phyloP scores from a whole-genome alignment of 768 basidiomycete genomes.

The Hortiboletus campestris region DNA sequence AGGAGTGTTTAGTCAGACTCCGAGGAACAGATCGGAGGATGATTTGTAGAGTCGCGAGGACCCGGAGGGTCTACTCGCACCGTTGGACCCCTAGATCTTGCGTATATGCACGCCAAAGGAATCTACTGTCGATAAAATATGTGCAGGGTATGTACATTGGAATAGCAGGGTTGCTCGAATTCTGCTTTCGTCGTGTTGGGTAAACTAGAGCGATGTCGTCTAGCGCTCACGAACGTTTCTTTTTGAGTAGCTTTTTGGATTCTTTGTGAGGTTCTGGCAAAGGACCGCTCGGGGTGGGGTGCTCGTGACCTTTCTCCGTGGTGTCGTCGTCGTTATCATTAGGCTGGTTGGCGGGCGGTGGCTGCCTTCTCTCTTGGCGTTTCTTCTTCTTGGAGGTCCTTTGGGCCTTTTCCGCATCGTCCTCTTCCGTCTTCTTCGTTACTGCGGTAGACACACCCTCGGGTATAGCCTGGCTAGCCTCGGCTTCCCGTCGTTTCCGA shows the following conservation, averaged over 20 bases:
- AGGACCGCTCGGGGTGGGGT: background rate
- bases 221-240: background rate
- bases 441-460: background rate
- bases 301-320: background rate
- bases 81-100: no score
- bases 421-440: slow-evolving; percentile 9
- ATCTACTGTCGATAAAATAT: background rate
- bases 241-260: slow-evolving; percentile 7
- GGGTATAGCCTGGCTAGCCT: background rate
- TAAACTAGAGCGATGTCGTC: background rate
- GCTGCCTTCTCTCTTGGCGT: slow-evolving; percentile 15
- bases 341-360: background rate
- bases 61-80: no score
- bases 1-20: no score
- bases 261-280: background rate
- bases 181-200: background rate
- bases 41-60: no score
- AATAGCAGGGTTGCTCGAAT: background rate
- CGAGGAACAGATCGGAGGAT: no score
- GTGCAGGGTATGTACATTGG: slow-evolving; percentile 15
- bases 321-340: background rate
- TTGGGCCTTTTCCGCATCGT: slow-evolving; percentile 15
- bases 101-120: background rate
- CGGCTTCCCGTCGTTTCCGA: slow-evolving; percentile 18
- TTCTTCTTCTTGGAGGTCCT: slow-evolving; percentile 27